Evolutionary conservation across 1,284 basidiomycete genomes (phyloP), one percentile per base, ranked within the genome.

Genomic region (Puccinia triticina): DNA sequence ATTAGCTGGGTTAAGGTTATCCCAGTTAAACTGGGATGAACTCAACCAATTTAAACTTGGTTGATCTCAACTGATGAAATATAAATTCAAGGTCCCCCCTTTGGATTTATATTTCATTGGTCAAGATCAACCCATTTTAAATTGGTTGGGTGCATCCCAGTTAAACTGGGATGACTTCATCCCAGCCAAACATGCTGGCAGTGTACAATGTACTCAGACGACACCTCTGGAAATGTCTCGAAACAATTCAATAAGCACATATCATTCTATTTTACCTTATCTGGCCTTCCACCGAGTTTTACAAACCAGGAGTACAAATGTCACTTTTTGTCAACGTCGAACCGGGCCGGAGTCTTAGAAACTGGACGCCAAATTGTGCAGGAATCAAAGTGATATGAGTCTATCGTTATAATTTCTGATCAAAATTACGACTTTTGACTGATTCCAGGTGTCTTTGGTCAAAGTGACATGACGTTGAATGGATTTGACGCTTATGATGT

Each of bases 321-420:
- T 59, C 73, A 75, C 53, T 75, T 75, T 32, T 34, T 75, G 18
- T 29, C 73, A 26, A 75, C 73, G 18, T 75, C 73, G 1, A 75
- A 75, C 53, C n/a, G 29, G 14, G 48, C 50, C 26, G 73, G 53
- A 2, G 73, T 50, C 7, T 75, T 75, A n/a, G 73, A 75, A 57
- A 40, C 59, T 55, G 73, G 53, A 0, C 18, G 32, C 21, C 73
- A 43, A 23, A 26, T 75, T 37, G 73, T 75, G 10, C 29, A 75
- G 16, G 53, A 55, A 10, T 61, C 48, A 7, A 75, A 75, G 73
- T 57, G 48, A 75, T 11, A 55, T 40, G 7, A 40, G 8, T 55
- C 21, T 53, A 4, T n/a, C 32, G 32, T 34, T 37, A 12, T 64
- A 16, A 59, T 59, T 18, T 64, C 32, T 64, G 59, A 37, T 37